Evolutionary conservation across 352 stramenopile genomes (phyloP).

Genomic region (Elongisporangium prolatum): DNA sequence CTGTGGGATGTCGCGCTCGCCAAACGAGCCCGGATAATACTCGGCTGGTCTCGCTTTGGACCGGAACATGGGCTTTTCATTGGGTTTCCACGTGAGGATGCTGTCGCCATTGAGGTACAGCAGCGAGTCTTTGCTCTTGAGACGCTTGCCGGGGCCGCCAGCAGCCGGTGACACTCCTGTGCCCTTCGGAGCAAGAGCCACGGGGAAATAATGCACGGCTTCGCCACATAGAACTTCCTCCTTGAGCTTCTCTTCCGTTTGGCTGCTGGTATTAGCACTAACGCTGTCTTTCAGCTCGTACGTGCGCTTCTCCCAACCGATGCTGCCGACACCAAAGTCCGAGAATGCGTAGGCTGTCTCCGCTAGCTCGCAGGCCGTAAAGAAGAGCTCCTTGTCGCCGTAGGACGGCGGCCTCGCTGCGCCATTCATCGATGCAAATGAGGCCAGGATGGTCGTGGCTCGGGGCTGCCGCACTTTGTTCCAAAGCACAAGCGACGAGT

Average conservation of each 20-base stretch:
- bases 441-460: slow-evolving; percentile 55
- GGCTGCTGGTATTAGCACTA: slow-evolving; percentile 32
- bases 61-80: slow-evolving; percentile 43
- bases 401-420: slow-evolving; percentile 41
- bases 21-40: slow-evolving; percentile 44
- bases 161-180: slow-evolving; percentile 2
- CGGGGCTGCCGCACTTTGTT: slow-evolving; percentile 60
- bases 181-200: slow-evolving; percentile 6
- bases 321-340: slow-evolving; percentile 49
- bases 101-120: slow-evolving; percentile 73
- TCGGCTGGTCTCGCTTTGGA: slow-evolving; percentile 38
- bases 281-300: slow-evolving; percentile 29
- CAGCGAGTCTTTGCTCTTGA: slow-evolving; percentile 7
- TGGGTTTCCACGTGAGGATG: slow-evolving; percentile 39
- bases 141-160: slow-evolving; percentile 11
- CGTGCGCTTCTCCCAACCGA: slow-evolving; percentile 34
- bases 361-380: slow-evolving; percentile 58
- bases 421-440: slow-evolving; percentile 43
- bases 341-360: slow-evolving; percentile 71
- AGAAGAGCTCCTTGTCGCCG: slow-evolving; percentile 80
- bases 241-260: slow-evolving; percentile 24
- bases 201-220: slow-evolving; percentile 52
- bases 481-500: slow-evolving; percentile 78
- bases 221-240: slow-evolving; percentile 46
- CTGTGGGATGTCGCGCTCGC: slow-evolving; percentile 30